phyloP scores from a whole-genome alignment of 2,329 filamentous ascomycete species.

The Mycosphaerella sp. region DNA sequence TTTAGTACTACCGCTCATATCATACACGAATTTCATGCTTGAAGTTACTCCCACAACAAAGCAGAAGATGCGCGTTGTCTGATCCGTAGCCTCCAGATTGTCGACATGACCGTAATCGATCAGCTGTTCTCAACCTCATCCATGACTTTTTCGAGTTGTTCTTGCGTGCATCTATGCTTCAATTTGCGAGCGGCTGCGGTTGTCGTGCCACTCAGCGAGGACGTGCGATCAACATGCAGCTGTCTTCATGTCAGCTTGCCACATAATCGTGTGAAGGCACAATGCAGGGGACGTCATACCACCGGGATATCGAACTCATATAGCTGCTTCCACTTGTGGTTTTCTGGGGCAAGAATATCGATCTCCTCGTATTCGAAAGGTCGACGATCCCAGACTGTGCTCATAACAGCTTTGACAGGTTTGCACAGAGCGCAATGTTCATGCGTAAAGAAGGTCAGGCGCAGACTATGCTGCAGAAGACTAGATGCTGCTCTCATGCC shows the following conservation, averaged over 20 bases:
- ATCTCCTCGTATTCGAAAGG: conserved; percentile 65
- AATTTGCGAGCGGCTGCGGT: conserved; percentile 60
- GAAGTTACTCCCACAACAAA: too few relatives aligned
- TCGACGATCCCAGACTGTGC: conserved; percentile 59
- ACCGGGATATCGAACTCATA: conserved; percentile 81
- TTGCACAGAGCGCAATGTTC: conserved; percentile 65
- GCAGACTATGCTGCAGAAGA: conserved; percentile 22
- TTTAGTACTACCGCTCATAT: too few relatives aligned
- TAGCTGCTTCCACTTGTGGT: conserved; percentile 61
- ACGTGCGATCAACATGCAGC: conserved; percentile 57
- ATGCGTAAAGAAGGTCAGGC: conserved; percentile 67
- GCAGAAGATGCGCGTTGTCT: too few relatives aligned
- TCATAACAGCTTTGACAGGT: conserved; percentile 61
- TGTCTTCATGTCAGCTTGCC: conserved; percentile 22
- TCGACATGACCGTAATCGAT: not conserved
- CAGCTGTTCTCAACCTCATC: conserved; percentile 44
- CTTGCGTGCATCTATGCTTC: conserved; percentile 69
- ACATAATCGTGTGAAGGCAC: not conserved
- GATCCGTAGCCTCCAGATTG: too few relatives aligned
- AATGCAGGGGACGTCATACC: conserved; percentile 40
- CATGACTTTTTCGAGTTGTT: conserved; percentile 64
- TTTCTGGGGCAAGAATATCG: conserved; percentile 59
- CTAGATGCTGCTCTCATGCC: conserved; percentile 15
- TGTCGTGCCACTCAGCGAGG: conserved; percentile 48
- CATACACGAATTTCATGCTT: too few relatives aligned